Conservation (phyloP, 352 stramenopile species). For the Phytophthora pseudosyringae region DNA sequence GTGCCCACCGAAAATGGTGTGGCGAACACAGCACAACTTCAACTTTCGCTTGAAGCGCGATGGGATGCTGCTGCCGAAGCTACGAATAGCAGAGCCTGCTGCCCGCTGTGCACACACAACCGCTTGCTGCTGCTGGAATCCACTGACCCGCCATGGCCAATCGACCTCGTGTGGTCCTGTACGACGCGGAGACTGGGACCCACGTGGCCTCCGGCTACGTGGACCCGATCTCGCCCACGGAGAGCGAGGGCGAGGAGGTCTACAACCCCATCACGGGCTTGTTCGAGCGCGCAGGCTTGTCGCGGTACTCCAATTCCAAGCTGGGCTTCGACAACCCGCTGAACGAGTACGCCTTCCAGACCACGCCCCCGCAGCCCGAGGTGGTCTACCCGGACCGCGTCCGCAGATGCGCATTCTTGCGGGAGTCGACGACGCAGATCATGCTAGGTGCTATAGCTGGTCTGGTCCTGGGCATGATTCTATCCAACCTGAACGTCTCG, state of each 20-base stretch:
- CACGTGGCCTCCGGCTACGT: constrained; percentile 23
- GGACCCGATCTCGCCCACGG: constrained; percentile 29
- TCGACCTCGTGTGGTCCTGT: constrained; percentile 32
- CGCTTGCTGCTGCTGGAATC: not conserved
- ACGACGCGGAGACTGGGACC: constrained; percentile 17
- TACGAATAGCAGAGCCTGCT: constrained; percentile 14
- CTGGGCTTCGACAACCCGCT: constrained; percentile 15
- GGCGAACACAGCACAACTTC: constrained; percentile 25
- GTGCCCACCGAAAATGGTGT: constrained; percentile 14
- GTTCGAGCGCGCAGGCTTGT: constrained; percentile 27
- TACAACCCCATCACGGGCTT: constrained; percentile 36
- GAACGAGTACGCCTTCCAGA: constrained; percentile 18
- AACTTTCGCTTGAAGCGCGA: constrained; percentile 16
- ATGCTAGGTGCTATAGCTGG: constrained; percentile 46
- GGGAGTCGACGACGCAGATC: constrained; percentile 50
- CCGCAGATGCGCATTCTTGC: constrained; percentile 33
- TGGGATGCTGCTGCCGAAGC: constrained; percentile 4
- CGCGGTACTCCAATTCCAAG: constrained; percentile 33
- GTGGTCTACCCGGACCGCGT: constrained; percentile 29
- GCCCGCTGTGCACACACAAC: constrained; percentile 6
- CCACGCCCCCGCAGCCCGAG: constrained; percentile 19
- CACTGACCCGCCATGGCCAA: constrained; percentile 5
- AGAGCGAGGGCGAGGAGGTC: constrained; percentile 33
- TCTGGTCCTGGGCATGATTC: constrained; percentile 37
- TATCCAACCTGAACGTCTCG: constrained; percentile 45